These are phyloP conservation scores for Amaranthus hypochondriacus DNA, from an alignment of 148 eudicot genomes.

Conservation along the genomic window DNA sequence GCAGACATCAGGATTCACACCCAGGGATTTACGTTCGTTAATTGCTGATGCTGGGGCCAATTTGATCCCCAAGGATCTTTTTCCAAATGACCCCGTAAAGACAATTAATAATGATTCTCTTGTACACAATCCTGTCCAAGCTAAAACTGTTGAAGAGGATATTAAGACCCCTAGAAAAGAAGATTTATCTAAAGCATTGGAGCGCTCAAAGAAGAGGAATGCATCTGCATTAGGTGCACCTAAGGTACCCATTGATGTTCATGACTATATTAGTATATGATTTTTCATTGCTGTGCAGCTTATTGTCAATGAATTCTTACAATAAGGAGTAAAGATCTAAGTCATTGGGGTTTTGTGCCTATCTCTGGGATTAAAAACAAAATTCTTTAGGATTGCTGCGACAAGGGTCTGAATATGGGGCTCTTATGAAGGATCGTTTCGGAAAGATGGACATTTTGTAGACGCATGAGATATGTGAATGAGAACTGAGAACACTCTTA, in stretches of 20 bases:
- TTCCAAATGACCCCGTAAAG: slow-evolving; percentile 32
- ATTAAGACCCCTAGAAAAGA: slow-evolving; percentile 45
- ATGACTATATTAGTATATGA: not conserved
- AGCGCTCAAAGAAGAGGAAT: slow-evolving; percentile 79
- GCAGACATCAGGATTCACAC: slow-evolving; percentile 90
- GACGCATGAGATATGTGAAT: too few species aligned
- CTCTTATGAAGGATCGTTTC: too few species aligned
- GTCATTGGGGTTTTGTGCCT: not conserved
- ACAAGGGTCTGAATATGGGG: too few species aligned
- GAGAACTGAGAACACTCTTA: too few species aligned
- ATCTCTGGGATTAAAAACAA: too few species aligned
- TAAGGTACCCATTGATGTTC: slow-evolving; percentile 46
- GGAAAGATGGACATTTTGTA: too few species aligned
- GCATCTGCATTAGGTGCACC: slow-evolving; percentile 96
- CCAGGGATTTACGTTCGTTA: slow-evolving; percentile 74
- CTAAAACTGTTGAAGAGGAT: slow-evolving; percentile 27
- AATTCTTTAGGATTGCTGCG: too few species aligned
- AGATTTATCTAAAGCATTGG: slow-evolving; percentile 62
- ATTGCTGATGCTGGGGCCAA: slow-evolving; percentile 85
- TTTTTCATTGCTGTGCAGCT: not conserved
- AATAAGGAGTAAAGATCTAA: not conserved
- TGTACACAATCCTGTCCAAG: slow-evolving; percentile 20
- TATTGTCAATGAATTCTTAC: not conserved
- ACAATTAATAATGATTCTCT: slow-evolving; percentile 24
- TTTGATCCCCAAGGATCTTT: slow-evolving; percentile 36